These are phyloP conservation scores for Volvox carteri DNA, from an alignment of 163 green algal genomes.

Conservation along the genomic window DNA sequence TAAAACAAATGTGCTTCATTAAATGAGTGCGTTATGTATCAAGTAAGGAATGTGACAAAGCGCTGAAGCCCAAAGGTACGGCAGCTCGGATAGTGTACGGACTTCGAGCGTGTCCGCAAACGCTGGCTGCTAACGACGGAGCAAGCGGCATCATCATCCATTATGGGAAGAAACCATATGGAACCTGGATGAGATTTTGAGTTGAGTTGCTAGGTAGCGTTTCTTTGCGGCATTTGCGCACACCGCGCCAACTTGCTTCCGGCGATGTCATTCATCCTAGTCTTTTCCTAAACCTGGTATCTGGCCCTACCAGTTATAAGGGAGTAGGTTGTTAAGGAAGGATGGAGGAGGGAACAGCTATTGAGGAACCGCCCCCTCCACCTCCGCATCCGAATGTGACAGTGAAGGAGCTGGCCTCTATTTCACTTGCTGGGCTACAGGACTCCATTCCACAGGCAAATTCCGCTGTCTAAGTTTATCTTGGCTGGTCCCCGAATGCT, in stretches of 20 bases:
- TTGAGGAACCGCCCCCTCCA: conserved; percentile 21
- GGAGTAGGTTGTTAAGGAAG: not conserved
- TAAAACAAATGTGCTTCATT: too few relatives aligned
- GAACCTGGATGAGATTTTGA: not conserved
- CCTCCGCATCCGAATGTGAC: not conserved
- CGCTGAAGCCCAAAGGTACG: not conserved
- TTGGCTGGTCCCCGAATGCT: not conserved
- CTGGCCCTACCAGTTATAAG: not conserved
- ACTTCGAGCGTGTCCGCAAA: not conserved
- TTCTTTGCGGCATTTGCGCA: conserved; percentile 10
- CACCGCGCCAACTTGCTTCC: not conserved
- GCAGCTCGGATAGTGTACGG: not conserved
- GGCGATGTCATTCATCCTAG: not conserved
- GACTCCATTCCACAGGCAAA: conserved; percentile 27
- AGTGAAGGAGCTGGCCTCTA: not conserved
- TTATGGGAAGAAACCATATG: not conserved
- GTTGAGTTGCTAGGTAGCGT: not conserved
- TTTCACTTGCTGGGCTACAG: not conserved
- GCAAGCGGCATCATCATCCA: not conserved
- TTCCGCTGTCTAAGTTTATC: not conserved
- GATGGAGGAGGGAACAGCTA: conserved; percentile 16
- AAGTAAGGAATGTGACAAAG: too few relatives aligned
- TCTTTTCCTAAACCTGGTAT: not conserved
- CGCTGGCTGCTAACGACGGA: not conserved
- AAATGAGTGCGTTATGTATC: too few relatives aligned